phyloP scores from a whole-genome alignment of 768 basidiomycete genomes.

The Exsudoporus frostii region DNA sequence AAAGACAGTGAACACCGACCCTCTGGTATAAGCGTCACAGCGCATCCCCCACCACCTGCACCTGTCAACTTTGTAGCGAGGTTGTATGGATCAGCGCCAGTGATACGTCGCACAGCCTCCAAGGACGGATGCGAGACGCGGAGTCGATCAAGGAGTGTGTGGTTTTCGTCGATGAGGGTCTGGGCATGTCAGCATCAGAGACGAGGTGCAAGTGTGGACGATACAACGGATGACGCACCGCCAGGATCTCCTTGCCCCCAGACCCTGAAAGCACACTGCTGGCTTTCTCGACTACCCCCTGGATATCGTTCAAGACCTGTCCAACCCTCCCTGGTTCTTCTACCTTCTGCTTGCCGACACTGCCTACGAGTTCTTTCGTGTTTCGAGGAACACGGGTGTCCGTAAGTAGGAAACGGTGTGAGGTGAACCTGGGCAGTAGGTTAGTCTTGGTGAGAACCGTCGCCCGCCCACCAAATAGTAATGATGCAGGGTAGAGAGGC shows the following conservation, averaged over 20 bases:
- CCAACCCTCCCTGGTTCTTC: slow-evolving; percentile 87
- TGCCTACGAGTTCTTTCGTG: slow-evolving; percentile 91
- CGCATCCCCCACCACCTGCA: slow-evolving; percentile 97
- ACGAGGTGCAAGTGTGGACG: not conserved
- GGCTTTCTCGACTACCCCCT: slow-evolving; percentile 82
- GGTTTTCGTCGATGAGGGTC: slow-evolving; percentile 88
- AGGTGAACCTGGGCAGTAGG: slow-evolving; percentile 67
- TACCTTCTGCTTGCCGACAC: slow-evolving; percentile 71
- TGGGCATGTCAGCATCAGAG: slow-evolving; percentile 28
- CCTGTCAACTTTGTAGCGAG: slow-evolving; percentile 95
- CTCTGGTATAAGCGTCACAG: slow-evolving; percentile 93
- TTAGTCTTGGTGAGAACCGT: slow-evolving; percentile 6
- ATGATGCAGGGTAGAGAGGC: slow-evolving; percentile 23
- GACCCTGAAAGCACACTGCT: slow-evolving; percentile 64
- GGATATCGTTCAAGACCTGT: slow-evolving; percentile 75
- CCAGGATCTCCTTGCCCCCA: slow-evolving; percentile 23
- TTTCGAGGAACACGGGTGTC: slow-evolving; percentile 92
- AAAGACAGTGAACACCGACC: slow-evolving; percentile 45
- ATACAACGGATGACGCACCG: slow-evolving; percentile 47
- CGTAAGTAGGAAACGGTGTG: slow-evolving; percentile 83
- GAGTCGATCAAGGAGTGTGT: slow-evolving; percentile 74
- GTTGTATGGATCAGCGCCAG: slow-evolving; percentile 57
- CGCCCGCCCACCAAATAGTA: not conserved
- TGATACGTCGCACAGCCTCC: slow-evolving; percentile 76
- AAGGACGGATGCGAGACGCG: slow-evolving; percentile 90